These are phyloP conservation scores for Punica granatum DNA, from an alignment of 345 rosid species.

Conservation along the genomic window DNA sequence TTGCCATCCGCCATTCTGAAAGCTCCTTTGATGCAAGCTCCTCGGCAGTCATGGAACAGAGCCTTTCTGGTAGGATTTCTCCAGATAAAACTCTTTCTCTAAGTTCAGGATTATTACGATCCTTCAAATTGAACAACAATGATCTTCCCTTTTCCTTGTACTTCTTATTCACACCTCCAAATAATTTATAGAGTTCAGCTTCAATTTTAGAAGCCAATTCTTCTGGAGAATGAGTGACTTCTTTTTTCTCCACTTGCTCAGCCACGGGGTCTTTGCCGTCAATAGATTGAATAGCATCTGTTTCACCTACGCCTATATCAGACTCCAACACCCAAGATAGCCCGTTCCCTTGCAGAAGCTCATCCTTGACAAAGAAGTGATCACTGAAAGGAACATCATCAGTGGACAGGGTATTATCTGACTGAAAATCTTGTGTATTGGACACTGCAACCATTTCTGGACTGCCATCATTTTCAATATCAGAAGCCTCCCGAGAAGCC, in stretches of 20 bases:
- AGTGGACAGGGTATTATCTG: constrained; percentile 30
- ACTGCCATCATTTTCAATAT: constrained; percentile 17
- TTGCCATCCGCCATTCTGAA: constrained; percentile 89
- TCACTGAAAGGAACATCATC: constrained; percentile 68
- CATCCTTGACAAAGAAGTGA: constrained; percentile 70
- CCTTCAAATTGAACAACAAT: constrained; percentile 82
- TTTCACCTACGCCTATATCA: constrained; percentile 26
- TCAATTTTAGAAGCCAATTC: constrained; percentile 59
- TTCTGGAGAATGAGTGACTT: constrained; percentile 30
- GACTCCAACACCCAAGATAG: constrained; percentile 79
- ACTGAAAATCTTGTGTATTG: constrained; percentile 34
- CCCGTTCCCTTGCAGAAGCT: constrained; percentile 91
- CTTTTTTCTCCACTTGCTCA: constrained; percentile 15
- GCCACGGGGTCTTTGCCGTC: constrained; percentile 16
- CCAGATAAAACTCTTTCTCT: constrained; percentile 72
- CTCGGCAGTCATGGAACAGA: constrained; percentile 89
- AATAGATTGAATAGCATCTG: constrained; percentile 18
- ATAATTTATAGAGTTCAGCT: constrained; percentile 65
- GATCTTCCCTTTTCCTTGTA: constrained; percentile 90
- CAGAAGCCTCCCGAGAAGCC: constrained; percentile 17
- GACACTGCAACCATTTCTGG: constrained; percentile 13
- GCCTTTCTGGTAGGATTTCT: constrained; percentile 52
- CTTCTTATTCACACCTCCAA: constrained; percentile 95
- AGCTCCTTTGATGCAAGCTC: constrained; percentile 96
- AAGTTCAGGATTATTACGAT: constrained; percentile 78